Evolutionary conservation across 768 basidiomycete species (phyloP), one percentile per base, ranked within the genome.

Genomic region (Grammothele lineata): DNA sequence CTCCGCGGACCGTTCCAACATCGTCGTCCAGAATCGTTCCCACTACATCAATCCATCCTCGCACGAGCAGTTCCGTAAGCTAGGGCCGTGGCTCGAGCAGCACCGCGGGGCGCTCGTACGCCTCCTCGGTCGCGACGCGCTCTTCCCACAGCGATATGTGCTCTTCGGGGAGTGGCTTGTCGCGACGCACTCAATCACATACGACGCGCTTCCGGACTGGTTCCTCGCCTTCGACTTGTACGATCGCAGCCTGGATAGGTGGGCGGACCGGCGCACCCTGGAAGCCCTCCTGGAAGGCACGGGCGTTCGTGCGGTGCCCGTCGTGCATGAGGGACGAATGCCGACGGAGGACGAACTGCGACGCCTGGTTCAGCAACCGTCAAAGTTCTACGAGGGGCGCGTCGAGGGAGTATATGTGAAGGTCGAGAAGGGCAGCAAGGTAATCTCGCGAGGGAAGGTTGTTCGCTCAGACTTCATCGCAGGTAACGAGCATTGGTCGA

Each of bases 81-180:
- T 84, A 8, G 78, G 70, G 5, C 18, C 59, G 6, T 84, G 80
- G 80, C 52, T 80, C n/a, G 74, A 77, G 19, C 47, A 58, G 38
- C 78, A 79, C 53, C 63, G 68, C 1, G 65, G 66, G 4, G 77
- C 71, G 17, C 58, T 82, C 18, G 56, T 63, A 35, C 51, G 55
- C 10, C 49, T 81, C 2, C 65, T 81, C 3, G 70, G 73, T 33
- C 69, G 72, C 50, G 68, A 72, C 43, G 65, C 71, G 44, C 43
- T 47, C 39, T 84, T 78, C 54, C 62, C 78, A 8, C 75, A 80
- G 58, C 71, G 81, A 2, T 83, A 73, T 51, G 72, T 81, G 23
- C 65, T 83, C 5, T 83, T 72, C 51, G 82, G 82, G 25, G 81
- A 85, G 60, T 83, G 82, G 80, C 66, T 80, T 57, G 76, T 67